These are phyloP conservation scores for Torulaspora indica DNA, from an alignment of 805 yeast species.

Conservation along the genomic window DNA sequence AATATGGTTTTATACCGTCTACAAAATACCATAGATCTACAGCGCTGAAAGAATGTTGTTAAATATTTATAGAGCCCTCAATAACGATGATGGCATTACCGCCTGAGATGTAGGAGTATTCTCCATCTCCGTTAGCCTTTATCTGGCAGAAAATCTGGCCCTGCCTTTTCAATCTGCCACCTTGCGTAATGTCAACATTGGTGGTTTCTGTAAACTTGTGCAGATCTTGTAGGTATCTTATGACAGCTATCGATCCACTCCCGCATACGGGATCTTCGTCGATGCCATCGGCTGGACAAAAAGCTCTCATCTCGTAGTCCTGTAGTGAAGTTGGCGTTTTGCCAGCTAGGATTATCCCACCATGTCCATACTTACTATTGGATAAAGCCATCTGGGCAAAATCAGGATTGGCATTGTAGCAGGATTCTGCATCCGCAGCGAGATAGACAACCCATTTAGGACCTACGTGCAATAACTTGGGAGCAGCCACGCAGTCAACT, in stretches of 20 bases:
- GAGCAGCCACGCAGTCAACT: slow-evolving; percentile 16
- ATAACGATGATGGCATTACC: slow-evolving; percentile 41
- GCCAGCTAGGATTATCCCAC: slow-evolving; percentile 43
- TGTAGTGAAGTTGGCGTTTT: slow-evolving; percentile 22
- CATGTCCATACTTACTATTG: slow-evolving; percentile 20
- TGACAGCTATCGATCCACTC: slow-evolving; percentile 41
- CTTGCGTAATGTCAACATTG: slow-evolving; percentile 36
- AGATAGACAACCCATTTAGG: slow-evolving; percentile 44
- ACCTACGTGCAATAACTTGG: slow-evolving; percentile 40
- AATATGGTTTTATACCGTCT: background rate
- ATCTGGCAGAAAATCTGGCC: slow-evolving; percentile 36
- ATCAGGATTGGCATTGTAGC: slow-evolving; percentile 37
- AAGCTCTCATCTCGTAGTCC: slow-evolving; percentile 44
- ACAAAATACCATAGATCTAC: background rate
- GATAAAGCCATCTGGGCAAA: slow-evolving; percentile 22
- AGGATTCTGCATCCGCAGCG: slow-evolving; percentile 33
- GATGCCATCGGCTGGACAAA: slow-evolving; percentile 38
- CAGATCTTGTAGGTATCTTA: slow-evolving; percentile 28
- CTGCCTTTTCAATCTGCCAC: slow-evolving; percentile 39
- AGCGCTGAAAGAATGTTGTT: background rate
- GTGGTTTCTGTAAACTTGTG: slow-evolving; percentile 21
- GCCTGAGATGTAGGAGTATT: slow-evolving; percentile 34
- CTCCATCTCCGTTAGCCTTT: slow-evolving; percentile 10
- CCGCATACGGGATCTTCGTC: slow-evolving; percentile 57
- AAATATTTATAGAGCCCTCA: slow-evolving; percentile 31